Evolutionary conservation across 225 moss, liverwort and hornwort genomes (phyloP), one percentile per base, ranked within the genome.

Genomic region (Bryoerythrophyllum caledonicum): DNA sequence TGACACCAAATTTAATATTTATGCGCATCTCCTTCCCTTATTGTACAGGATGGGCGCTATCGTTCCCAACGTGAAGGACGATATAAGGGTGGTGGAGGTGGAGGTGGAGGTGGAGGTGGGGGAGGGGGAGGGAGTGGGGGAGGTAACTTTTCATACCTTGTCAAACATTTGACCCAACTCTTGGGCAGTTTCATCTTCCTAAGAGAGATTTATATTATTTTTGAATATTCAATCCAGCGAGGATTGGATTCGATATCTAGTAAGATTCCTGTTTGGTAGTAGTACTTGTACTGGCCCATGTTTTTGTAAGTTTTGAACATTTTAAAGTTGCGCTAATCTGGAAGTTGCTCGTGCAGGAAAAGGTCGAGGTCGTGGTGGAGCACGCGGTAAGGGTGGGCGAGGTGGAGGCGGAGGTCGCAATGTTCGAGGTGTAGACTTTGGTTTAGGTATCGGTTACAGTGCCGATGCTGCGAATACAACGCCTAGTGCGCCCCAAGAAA

Each of bases 351-450:
- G 8, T 81, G 76, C 71, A 88, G 87, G 87, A 25, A 86, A 84
- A 91, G 79, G 90, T 81, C 79, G 89, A 87, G 83, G 89, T 72
- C 79, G 90, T 86, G 80, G 87, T 81, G 83, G 88, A 81, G 80
- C 73, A 72, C 90, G 72, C 61, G 79, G 87, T 26, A 82, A 89
- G 67, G 85, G 89, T 43, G 86, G 86, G 23, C 85, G 82, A 37
- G 63, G 75, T 32, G 90, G 82, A 66, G 90, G 89, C 15, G 92
- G 90, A 69, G 94, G 96, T 27, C 91, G 97, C 25, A 94, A 90
- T 78, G 94, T 99, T n/a, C 90, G 97, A 17, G 97, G 97, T 78
- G 97, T 99, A 58, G 97, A 99, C 85, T 99, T 94, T 81, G 97
- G 94, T 43, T 76, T 99, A 84, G 97, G 97, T 57, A 91, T 99